Percentiles rank a stretch among this genome's conserved stretches.
Conservation (phyloP, 1,284 basidiomycete species). For the Naganishia sp. region DNA sequence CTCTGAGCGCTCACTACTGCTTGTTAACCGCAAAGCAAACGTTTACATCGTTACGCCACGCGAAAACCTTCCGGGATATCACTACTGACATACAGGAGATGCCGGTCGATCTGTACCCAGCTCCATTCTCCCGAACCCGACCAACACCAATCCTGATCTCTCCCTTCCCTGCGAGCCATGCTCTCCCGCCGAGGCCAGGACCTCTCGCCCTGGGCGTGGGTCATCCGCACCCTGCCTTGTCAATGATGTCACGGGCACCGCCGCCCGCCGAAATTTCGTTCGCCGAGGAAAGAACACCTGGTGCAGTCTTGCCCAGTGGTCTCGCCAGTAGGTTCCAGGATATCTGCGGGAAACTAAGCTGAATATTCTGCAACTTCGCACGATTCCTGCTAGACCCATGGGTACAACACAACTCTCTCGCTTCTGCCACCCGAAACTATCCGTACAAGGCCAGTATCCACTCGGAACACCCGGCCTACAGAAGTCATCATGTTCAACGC, state of each 20-base stretch:
- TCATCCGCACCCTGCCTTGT: slow-evolving; percentile 24
- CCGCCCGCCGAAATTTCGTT: background rate
- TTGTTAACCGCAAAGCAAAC: background rate
- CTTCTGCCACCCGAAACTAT: slow-evolving; percentile 6
- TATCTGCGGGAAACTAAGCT: background rate
- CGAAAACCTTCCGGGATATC: background rate
- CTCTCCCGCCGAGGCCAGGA: slow-evolving; percentile 4
- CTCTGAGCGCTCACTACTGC: background rate
- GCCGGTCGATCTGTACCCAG: slow-evolving; percentile 24
- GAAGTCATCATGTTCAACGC: background rate
- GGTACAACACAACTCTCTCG: slow-evolving; percentile 22
- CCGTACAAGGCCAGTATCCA: slow-evolving; percentile 10
- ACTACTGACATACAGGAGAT: background rate
- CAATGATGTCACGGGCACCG: slow-evolving; percentile 6
- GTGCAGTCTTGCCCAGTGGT: slow-evolving; percentile 18
- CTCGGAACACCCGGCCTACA: background rate
- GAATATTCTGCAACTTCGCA: background rate
- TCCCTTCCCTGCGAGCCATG: slow-evolving; percentile 17
- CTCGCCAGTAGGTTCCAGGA: slow-evolving; percentile 8
- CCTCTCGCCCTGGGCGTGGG: slow-evolving; percentile 10
- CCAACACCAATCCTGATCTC: slow-evolving; percentile 22
- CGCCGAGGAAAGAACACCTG: slow-evolving; percentile 3
- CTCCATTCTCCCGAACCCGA: slow-evolving; percentile 15
- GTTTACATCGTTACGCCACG: background rate
- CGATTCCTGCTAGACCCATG: slow-evolving; percentile 11